A percentile compares a stretch with the other conserved stretches of the same genome.
These are phyloP conservation scores for Articulospora tetracladia DNA, from an alignment of 495 filamentous ascomycete species.

Conservation along the genomic window DNA sequence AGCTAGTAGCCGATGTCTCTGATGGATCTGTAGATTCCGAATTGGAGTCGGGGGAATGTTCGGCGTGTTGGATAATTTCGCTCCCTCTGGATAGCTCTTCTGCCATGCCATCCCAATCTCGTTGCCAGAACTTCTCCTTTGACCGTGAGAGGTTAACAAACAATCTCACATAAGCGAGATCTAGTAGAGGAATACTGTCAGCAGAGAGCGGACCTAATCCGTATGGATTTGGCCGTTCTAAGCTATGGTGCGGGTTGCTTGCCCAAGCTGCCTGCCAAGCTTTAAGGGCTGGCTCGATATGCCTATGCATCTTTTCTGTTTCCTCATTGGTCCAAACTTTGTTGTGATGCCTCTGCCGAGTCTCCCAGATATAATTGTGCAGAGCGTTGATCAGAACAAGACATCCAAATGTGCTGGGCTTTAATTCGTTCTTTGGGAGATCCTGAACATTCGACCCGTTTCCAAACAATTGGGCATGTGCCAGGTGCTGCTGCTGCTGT, in stretches of 20 bases:
- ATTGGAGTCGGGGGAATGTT: constrained; percentile 55
- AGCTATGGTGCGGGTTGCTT: constrained; percentile 74
- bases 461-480: constrained; percentile 46
- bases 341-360: constrained; percentile 83
- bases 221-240: constrained; percentile 85
- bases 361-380: constrained; percentile 99
- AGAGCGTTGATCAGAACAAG: constrained; percentile 90
- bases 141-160: constrained; percentile 89
- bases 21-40: constrained; percentile 47
- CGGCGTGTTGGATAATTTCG: constrained; percentile 72
- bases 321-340: constrained; percentile 89
- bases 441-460: constrained; percentile 39
- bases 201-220: constrained; percentile 87
- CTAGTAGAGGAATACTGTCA: constrained; percentile 90
- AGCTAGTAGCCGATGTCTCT: constrained; percentile 43
- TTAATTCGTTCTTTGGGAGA: constrained; percentile 60
- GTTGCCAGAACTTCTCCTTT: constrained; percentile 92
- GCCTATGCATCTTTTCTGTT: constrained; percentile 92
- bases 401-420: constrained; percentile 92
- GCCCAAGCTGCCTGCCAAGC: constrained; percentile 97
- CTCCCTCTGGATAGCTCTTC: constrained; percentile 79
- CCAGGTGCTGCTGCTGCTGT: constrained; percentile 46
- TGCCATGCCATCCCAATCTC: constrained; percentile 90
- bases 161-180: constrained; percentile 88
- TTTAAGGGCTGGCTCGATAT: constrained; percentile 90